Evolutionary conservation across 164 flowering plant genomes (phyloP), one percentile per base, ranked within the genome.

Genomic region (Amborella trichopoda): DNA sequence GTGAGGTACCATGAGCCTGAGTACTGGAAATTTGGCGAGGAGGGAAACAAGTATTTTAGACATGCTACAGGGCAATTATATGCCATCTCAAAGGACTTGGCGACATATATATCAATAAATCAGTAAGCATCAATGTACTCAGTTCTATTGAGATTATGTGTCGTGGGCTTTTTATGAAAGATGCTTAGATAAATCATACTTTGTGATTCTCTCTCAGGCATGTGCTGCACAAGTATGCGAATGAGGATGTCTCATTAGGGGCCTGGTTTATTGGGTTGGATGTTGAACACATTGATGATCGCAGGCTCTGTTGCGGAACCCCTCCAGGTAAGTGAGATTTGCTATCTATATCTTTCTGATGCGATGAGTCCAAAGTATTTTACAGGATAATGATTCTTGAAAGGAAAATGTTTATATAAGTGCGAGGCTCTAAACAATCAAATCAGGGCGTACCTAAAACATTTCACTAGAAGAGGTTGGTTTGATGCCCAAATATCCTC

Each of bases 61-160:
- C 97, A 89, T 62, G 97, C 97, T 37, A 89, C 97, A 5, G 97
- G 97, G 4, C 97, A 89, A 63, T 69, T 89, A 12, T 89, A 89
- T 64, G 97, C 94, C 20, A 70, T 89, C 45, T 85, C 97, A 9
- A 82, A 65, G 50, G 94, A 85, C 60, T 63, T 89, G 60, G 97
- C 97, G 3, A 62, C 83, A 16, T 89, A 84, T 42, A 75, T 89
- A 54, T 75, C 90, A 22, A 71, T 76, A 42, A 89, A 89, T 64
- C 95, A 74, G 97, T 89, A 71, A 62, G 91, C 36, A n/a, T n/a
- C n/a, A n/a, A n/a, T n/a, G n/a, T n/a, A n/a, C n/a, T 30, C 13
- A 30, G 49, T 28, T 28, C 49, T 46, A 6, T 27, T 30, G 9
- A 6, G 34, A 30, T 13, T 6, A 30, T 24, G 49, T 19, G n/a